Conservation (phyloP, 2,329 filamentous ascomycete species). For the Neoscytalidium dimidiatum region DNA sequence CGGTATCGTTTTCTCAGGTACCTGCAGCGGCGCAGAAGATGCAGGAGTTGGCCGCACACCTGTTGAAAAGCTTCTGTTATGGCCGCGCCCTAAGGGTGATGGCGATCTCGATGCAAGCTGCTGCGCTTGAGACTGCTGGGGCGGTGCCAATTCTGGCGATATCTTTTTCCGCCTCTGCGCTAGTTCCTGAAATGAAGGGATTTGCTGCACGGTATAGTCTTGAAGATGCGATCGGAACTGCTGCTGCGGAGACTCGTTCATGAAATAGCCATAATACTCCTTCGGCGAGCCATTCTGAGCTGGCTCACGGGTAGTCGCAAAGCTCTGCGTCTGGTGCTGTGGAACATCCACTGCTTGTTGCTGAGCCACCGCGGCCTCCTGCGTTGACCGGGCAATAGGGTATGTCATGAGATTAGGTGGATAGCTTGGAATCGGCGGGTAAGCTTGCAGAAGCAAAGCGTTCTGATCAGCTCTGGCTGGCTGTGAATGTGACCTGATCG, state of each 20-base stretch:
- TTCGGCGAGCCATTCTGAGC: constrained; percentile 44
- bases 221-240: constrained; percentile 29
- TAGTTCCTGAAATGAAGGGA: constrained; percentile 43
- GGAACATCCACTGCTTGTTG: constrained; percentile 17
- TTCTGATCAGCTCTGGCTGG: constrained; percentile 47
- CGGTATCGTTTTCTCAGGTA: constrained; percentile 22
- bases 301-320: constrained; percentile 24
- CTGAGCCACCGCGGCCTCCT: constrained; percentile 26
- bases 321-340: constrained; percentile 6
- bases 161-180: constrained; percentile 43
- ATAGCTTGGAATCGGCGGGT: constrained; percentile 38
- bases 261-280: constrained; percentile 54
- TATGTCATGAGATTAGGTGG: constrained; percentile 33
- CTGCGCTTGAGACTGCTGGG: neutral
- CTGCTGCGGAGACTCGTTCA: constrained; percentile 45
- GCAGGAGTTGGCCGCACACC: constrained; percentile 20
- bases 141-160: constrained; percentile 38
- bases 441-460: constrained; percentile 42
- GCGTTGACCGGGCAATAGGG: constrained; percentile 36
- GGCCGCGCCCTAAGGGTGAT: constrained; percentile 45
- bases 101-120: constrained; percentile 44
- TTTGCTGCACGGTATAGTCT: constrained; percentile 36
- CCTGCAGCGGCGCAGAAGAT: constrained; percentile 23
- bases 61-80: constrained; percentile 43
- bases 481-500: constrained; percentile 52